These are phyloP conservation scores for Ceratocystis eucalypticola DNA, from an alignment of 2,329 filamentous ascomycete species.

Conservation along the genomic window DNA sequence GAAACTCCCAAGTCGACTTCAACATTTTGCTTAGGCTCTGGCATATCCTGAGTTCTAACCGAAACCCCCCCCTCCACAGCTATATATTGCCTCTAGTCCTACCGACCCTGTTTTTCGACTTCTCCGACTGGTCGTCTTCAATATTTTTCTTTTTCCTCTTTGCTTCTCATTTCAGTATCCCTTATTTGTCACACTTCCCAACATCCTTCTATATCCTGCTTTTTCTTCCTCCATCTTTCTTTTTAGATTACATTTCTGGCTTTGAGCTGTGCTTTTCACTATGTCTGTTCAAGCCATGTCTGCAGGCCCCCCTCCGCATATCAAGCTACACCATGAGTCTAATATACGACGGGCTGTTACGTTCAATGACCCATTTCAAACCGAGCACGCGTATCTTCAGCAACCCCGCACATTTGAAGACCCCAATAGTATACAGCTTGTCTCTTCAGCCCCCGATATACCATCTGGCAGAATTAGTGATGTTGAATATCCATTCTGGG, in stretches of 20 bases:
- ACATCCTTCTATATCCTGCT: not conserved
- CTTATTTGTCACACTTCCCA: not conserved
- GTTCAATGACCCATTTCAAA: slow-evolving; percentile 9
- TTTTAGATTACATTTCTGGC: no score
- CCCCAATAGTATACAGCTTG: not conserved
- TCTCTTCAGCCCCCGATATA: slow-evolving; percentile 8
- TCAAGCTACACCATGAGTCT: not conserved
- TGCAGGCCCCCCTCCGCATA: not conserved
- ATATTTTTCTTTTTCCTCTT: not conserved
- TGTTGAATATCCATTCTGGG: slow-evolving; percentile 11
- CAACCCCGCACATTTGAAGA: slow-evolving; percentile 14
- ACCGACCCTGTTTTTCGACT: not conserved
- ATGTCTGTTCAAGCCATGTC: slow-evolving; percentile 7
- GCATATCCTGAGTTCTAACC: not conserved
- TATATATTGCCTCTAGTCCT: not conserved
- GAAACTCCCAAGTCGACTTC: not conserved
- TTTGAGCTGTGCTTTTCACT: not conserved
- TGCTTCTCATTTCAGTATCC: not conserved
- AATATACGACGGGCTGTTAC: not conserved
- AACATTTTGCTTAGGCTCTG: not conserved
- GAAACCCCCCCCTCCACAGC: not conserved
- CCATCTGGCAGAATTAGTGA: slow-evolving; percentile 6
- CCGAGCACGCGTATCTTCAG: not conserved
- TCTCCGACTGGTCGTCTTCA: not conserved
- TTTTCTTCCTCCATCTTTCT: not conserved